A percentile compares a stretch with the other conserved stretches of the same genome.
These are phyloP conservation scores for Pyronema domesticum DNA, from an alignment of 495 filamentous ascomycete genomes.

Conservation along the genomic window DNA sequence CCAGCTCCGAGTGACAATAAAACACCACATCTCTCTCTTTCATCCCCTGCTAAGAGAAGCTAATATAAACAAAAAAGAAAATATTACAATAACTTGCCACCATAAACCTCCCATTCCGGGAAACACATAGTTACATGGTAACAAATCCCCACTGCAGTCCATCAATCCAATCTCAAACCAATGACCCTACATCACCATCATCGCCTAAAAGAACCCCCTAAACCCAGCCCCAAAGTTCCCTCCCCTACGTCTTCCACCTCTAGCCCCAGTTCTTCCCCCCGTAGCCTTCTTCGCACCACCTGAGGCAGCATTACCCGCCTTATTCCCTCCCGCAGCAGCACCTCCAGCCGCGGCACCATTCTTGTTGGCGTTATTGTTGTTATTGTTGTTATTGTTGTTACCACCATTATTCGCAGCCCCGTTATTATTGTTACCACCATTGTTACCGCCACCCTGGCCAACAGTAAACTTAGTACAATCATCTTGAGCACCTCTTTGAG, in stretches of 20 bases:
- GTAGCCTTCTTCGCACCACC: background rate
- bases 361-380: background rate
- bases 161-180: too few relatives aligned
- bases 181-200: too few relatives aligned
- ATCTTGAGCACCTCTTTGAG: slow-evolving; percentile 55
- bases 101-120: too few relatives aligned
- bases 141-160: too few relatives aligned
- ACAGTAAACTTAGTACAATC: slow-evolving; percentile 51
- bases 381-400: background rate
- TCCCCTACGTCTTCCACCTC: background rate
- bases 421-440: slow-evolving; percentile 19
- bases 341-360: background rate
- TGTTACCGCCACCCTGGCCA: slow-evolving; percentile 14
- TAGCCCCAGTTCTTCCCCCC: too few relatives aligned
- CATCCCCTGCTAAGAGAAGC: too few relatives aligned
- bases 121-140: too few relatives aligned
- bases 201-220: background rate
- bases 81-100: too few relatives aligned
- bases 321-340: background rate
- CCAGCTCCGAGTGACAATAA: too few relatives aligned
- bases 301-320: background rate
- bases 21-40: too few relatives aligned
- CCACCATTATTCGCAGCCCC: slow-evolving; percentile 3
- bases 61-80: too few relatives aligned
- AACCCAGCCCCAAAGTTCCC: background rate